phyloP scores from a whole-genome alignment of 164 flowering plant genomes.

The Annona squamosa region DNA sequence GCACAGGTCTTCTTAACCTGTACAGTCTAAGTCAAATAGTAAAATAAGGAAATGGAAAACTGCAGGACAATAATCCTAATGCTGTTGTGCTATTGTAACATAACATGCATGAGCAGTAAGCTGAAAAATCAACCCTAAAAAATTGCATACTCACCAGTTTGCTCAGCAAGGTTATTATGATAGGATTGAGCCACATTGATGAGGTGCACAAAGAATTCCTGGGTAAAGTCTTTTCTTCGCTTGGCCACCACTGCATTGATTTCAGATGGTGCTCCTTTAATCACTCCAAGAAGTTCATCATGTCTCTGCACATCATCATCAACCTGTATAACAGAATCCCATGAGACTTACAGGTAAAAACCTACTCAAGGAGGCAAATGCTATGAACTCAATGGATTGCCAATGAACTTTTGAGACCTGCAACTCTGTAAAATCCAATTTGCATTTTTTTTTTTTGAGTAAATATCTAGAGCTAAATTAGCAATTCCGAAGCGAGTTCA shows the following conservation, averaged over 20 bases:
- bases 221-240: constrained; percentile 88
- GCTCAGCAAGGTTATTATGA: constrained; percentile 57
- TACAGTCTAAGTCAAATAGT: too few relatives aligned
- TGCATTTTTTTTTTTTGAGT: too few relatives aligned
- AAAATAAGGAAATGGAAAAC: too few relatives aligned
- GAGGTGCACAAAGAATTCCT: constrained; percentile 85
- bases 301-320: constrained; percentile 89
- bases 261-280: constrained; percentile 42
- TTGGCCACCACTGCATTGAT: constrained; percentile 54
- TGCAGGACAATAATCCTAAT: too few relatives aligned
- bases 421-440: neutral
- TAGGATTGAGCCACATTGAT: constrained; percentile 70
- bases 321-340: constrained; percentile 32
- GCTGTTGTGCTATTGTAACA: too few relatives aligned
- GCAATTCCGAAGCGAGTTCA: too few relatives aligned
- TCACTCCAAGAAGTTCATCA: constrained; percentile 62
- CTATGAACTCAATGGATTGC: neutral
- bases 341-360: neutral
- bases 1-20: too few relatives aligned
- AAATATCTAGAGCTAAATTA: too few relatives aligned
- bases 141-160: constrained; percentile 47
- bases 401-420: neutral
- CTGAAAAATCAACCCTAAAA: too few relatives aligned
- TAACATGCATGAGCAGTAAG: too few relatives aligned
- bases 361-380: neutral